These are phyloP conservation scores for Rhizoclosmatium globosum DNA, from an alignment of 192 early-diverging fungal genomes.

Conservation along the genomic window DNA sequence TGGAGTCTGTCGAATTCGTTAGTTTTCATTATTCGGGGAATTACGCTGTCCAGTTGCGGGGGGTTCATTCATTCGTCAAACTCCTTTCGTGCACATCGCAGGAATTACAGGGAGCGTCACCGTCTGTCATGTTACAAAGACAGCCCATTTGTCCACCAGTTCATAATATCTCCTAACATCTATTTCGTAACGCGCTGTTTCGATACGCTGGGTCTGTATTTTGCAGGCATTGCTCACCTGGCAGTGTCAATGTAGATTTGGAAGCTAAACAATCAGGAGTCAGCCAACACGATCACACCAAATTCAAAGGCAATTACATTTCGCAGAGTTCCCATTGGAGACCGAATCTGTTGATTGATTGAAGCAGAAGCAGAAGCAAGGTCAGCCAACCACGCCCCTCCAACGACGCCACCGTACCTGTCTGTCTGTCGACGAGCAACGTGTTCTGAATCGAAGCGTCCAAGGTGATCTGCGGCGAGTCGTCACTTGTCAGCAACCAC, in stretches of 20 bases:
- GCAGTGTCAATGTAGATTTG: slow-evolving; percentile 28
- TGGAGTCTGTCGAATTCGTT: slow-evolving; percentile 13
- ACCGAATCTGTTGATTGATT: slow-evolving; percentile 20
- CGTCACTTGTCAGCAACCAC: neutral
- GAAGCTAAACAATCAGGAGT: slow-evolving; percentile 4
- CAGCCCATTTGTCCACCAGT: no score
- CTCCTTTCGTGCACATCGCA: neutral
- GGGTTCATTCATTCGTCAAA: neutral
- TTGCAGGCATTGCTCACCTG: neutral
- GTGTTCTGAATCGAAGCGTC: slow-evolving; percentile 20
- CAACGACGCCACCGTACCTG: neutral
- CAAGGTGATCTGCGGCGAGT: slow-evolving; percentile 5
- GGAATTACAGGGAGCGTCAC: neutral
- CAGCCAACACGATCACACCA: neutral
- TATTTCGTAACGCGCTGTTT: no score
- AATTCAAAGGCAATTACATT: slow-evolving; percentile 1
- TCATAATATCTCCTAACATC: no score
- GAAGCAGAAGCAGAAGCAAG: neutral
- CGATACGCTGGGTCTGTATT: no score
- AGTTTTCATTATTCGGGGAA: neutral
- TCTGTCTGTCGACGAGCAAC: slow-evolving; percentile 21
- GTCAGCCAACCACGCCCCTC: neutral
- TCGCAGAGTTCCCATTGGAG: slow-evolving; percentile 29
- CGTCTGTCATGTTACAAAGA: no score
- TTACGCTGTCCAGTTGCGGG: neutral